Evolutionary conservation across 2,329 filamentous ascomycete genomes (phyloP).

Genomic region (Cladosporium sp.): DNA sequence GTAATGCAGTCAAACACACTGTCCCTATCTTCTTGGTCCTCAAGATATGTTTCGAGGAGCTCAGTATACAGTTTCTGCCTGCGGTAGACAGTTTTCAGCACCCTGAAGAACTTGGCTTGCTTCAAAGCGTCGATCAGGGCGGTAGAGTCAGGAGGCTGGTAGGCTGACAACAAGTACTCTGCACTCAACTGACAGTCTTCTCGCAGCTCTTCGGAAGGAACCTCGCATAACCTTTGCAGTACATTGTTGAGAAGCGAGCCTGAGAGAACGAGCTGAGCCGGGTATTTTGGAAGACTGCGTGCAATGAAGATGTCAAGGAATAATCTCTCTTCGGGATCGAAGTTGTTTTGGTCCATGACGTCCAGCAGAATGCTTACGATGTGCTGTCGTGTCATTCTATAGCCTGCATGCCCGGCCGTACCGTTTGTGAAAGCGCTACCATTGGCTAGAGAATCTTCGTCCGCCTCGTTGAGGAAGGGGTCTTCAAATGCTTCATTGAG

Average conservation of each 20-base stretch:
- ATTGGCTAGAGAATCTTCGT: constrained; percentile 47
- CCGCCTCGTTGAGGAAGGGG: constrained; percentile 71
- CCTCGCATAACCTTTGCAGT: constrained; percentile 76
- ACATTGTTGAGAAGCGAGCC: constrained; percentile 80
- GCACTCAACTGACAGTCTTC: constrained; percentile 97
- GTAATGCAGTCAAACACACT: constrained; percentile 75
- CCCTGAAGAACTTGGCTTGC: constrained; percentile 79
- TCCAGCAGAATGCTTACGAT: constrained; percentile 86
- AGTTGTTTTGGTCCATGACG: constrained; percentile 76
- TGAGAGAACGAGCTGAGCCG: constrained; percentile 87
- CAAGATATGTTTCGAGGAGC: constrained; percentile 76
- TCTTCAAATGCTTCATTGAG: constrained; percentile 98
- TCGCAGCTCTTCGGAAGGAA: constrained; percentile 72
- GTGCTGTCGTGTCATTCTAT: constrained; percentile 75
- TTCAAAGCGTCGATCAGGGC: constrained; percentile 73
- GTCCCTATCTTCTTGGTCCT: constrained; percentile 72
- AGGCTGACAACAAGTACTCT: constrained; percentile 89
- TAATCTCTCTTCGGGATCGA: constrained; percentile 75
- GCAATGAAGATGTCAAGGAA: constrained; percentile 99
- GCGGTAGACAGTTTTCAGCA: constrained; percentile 84
- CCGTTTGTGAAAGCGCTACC: constrained; percentile 24
- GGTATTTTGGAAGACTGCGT: constrained; percentile 91
- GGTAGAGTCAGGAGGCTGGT: constrained; percentile 79
- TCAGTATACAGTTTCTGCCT: constrained; percentile 73
- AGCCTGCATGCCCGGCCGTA: constrained; percentile 22